phyloP scores from a whole-genome alignment of 495 filamentous ascomycete species.

The Lichenothelia convexa region DNA sequence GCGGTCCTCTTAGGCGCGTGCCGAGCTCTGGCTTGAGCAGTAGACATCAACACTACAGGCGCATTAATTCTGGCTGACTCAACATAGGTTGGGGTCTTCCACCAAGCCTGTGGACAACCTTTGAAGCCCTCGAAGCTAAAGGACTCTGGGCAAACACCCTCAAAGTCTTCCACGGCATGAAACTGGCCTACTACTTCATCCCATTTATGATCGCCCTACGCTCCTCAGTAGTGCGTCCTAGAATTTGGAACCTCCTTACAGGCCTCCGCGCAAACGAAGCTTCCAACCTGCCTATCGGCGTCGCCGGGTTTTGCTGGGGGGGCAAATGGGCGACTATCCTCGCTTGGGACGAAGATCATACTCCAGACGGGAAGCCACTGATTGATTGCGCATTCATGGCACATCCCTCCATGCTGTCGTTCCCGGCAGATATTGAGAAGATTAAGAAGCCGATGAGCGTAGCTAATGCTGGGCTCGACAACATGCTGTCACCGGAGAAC shows the following conservation, averaged over 20 bases:
- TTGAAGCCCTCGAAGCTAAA: slow-evolving; percentile 9
- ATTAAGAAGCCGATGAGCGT: slow-evolving; percentile 35
- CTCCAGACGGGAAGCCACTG: slow-evolving; percentile 19
- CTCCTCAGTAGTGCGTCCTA: slow-evolving; percentile 4
- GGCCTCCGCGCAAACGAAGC: slow-evolving; percentile 12
- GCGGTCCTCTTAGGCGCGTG: too few relatives aligned
- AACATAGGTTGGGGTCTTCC: slow-evolving; percentile 7
- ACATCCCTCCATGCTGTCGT: slow-evolving; percentile 31
- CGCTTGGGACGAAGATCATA: slow-evolving; percentile 9
- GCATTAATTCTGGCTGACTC: background rate
- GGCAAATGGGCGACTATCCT: slow-evolving; percentile 12
- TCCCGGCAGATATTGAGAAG: slow-evolving; percentile 36
- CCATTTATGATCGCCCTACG: slow-evolving; percentile 7
- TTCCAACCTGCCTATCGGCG: slow-evolving; percentile 12
- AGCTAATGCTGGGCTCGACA: slow-evolving; percentile 36
- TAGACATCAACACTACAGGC: background rate
- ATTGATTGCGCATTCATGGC: slow-evolving; percentile 36
- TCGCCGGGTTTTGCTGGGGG: slow-evolving; percentile 20
- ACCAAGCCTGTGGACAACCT: slow-evolving; percentile 7
- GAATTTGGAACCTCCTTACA: slow-evolving; percentile 12
- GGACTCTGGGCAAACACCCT: slow-evolving; percentile 9
- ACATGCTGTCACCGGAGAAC: slow-evolving; percentile 20
- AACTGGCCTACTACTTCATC: slow-evolving; percentile 8
- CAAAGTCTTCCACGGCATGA: slow-evolving; percentile 10
- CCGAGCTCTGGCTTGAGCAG: background rate